Conservation (phyloP, 2,329 filamentous ascomycete species). For the Aspergillus costaricaensis region DNA sequence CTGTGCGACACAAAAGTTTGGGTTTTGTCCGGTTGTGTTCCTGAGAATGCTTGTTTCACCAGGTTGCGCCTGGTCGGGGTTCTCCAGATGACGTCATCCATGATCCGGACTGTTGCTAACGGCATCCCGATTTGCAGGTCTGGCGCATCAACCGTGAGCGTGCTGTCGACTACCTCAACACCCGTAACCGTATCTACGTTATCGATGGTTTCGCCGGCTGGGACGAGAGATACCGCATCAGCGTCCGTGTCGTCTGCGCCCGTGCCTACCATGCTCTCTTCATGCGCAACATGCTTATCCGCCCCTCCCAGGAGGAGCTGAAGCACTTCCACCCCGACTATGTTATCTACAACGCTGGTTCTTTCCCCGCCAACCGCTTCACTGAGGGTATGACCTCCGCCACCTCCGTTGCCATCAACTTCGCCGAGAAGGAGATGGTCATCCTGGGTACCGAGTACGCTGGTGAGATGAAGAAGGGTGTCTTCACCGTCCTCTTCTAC, state of each 20-base stretch:
- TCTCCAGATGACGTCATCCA: slow-evolving; percentile 33
- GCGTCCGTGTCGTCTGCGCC: slow-evolving; percentile 95
- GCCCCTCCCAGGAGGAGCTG: slow-evolving; percentile 84
- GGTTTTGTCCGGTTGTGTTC: background rate
- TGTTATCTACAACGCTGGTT: slow-evolving; percentile 98
- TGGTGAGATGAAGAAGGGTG: slow-evolving; percentile 95
- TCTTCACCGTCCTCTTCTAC: slow-evolving; percentile 99
- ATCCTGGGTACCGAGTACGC: slow-evolving; percentile 99
- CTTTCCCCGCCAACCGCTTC: slow-evolving; percentile 97
- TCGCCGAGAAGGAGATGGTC: slow-evolving; percentile 99
- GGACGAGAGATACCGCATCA: slow-evolving; percentile 98
- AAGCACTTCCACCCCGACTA: slow-evolving; percentile 99
- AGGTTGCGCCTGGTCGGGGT: background rate
- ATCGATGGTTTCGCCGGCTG: slow-evolving; percentile 96
- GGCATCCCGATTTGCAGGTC: slow-evolving; percentile 61
- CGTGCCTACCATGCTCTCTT: slow-evolving; percentile 99
- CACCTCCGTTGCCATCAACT: slow-evolving; percentile 98
- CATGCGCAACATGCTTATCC: slow-evolving; percentile 99
- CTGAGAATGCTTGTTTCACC: background rate
- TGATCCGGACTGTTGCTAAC: slow-evolving; percentile 25
- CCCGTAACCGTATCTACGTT: slow-evolving; percentile 96
- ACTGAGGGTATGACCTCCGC: slow-evolving; percentile 98
- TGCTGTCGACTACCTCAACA: slow-evolving; percentile 99
- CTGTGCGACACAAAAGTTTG: slow-evolving; percentile 7
- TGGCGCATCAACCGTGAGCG: slow-evolving; percentile 99